A percentile compares a stretch with the other conserved stretches of the same genome.
Evolutionary conservation across 2,329 filamentous ascomycete genomes (phyloP).

Genomic region (Botrytis cinerea): DNA sequence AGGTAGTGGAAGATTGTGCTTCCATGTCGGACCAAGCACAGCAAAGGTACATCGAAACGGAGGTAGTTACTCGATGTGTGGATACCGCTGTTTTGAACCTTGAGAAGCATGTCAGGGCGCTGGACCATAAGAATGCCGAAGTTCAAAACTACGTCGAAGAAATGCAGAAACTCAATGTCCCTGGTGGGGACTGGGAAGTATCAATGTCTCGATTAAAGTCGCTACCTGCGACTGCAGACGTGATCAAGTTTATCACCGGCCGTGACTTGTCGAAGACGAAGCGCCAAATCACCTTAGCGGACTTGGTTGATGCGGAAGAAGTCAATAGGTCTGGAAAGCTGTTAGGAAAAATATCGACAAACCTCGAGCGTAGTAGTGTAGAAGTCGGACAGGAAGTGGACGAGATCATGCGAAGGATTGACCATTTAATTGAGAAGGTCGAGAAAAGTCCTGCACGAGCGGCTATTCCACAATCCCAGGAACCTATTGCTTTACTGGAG

Average conservation of each 20-base stretch:
- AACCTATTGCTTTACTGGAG: slow-evolving; percentile 69
- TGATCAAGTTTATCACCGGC: slow-evolving; percentile 66
- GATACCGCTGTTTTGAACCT: slow-evolving; percentile 86
- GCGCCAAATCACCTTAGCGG: slow-evolving; percentile 62
- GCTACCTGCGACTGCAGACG: slow-evolving; percentile 64
- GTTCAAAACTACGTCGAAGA: slow-evolving; percentile 70
- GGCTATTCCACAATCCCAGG: slow-evolving; percentile 58
- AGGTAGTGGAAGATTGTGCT: slow-evolving; percentile 68
- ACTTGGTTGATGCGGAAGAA: slow-evolving; percentile 74
- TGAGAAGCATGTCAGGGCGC: slow-evolving; percentile 69
- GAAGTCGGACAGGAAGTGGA: slow-evolving; percentile 62
- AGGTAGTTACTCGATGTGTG: slow-evolving; percentile 75
- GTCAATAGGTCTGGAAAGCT: slow-evolving; percentile 71
- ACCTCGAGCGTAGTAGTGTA: slow-evolving; percentile 60
- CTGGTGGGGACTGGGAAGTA: slow-evolving; percentile 67
- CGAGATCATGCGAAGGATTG: slow-evolving; percentile 62
- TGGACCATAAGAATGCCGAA: slow-evolving; percentile 72
- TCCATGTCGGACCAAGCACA: slow-evolving; percentile 63
- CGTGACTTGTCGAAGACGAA: slow-evolving; percentile 48
- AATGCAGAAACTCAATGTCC: slow-evolving; percentile 66
- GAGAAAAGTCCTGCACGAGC: slow-evolving; percentile 59
- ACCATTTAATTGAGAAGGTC: slow-evolving; percentile 63
- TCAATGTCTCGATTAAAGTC: slow-evolving; percentile 65
- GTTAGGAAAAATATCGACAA: slow-evolving; percentile 58
- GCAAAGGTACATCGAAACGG: slow-evolving; percentile 70